Evolutionary conservation across 768 basidiomycete genomes (phyloP).

Genomic region (Leucosporidium yakuticum): DNA sequence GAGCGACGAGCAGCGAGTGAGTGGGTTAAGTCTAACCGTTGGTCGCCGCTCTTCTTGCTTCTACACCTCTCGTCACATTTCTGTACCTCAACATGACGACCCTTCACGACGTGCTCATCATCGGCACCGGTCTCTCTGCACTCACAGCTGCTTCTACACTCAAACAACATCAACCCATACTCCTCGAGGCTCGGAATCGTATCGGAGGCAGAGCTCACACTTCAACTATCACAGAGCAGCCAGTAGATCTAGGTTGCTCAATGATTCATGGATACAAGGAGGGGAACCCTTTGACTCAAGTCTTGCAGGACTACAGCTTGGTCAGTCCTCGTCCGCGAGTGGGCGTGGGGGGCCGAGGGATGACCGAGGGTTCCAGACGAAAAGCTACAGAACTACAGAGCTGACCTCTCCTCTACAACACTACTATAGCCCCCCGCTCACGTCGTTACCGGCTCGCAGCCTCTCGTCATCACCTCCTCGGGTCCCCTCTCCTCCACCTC

Average conservation of each 20-base stretch:
- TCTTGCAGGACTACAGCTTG: conserved; percentile 11
- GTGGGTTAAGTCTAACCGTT: no score
- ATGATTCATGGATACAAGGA: conserved; percentile 7
- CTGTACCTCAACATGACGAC: not conserved
- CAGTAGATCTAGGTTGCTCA: conserved; percentile 27
- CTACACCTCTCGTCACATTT: not conserved
- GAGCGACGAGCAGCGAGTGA: no score
- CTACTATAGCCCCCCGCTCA: conserved; percentile 7
- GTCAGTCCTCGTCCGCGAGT: conserved; percentile 2
- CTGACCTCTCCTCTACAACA: no score
- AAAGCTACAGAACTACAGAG: no score
- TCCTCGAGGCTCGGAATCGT: conserved; percentile 27
- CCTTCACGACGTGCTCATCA: conserved; percentile 6
- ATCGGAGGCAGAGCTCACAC: conserved; percentile 27
- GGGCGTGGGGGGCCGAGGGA: no score
- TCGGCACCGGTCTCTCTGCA: conserved; percentile 19
- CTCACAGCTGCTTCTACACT: conserved; percentile 25
- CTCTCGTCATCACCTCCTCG: not conserved
- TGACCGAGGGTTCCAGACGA: not conserved
- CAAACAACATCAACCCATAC: not conserved
- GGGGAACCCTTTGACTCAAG: conserved; percentile 14
- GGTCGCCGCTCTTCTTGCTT: not conserved
- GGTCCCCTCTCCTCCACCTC: conserved; percentile 16
- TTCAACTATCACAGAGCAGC: not conserved
- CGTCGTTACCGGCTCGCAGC: conserved; percentile 19